These are phyloP conservation scores for Cyclotella atomus DNA, from an alignment of 108 stramenopile genomes.

Conservation along the genomic window DNA sequence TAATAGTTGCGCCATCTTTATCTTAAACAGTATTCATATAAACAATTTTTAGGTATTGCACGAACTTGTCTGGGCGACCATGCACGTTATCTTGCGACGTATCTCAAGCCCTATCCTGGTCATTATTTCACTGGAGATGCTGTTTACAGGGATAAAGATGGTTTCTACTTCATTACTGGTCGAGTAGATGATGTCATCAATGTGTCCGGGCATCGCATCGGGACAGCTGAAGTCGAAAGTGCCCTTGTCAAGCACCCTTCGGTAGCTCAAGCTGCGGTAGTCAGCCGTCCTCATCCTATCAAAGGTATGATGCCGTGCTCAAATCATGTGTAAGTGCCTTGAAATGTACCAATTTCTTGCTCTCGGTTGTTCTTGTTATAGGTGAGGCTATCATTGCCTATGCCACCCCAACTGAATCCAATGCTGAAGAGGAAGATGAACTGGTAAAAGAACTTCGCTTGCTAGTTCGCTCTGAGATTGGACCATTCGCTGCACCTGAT, in stretches of 20 bases:
- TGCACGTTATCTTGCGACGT: slow-evolving; percentile 78
- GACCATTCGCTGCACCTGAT: slow-evolving; percentile 88
- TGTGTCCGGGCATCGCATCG: slow-evolving; percentile 87
- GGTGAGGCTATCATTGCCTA: slow-evolving; percentile 88
- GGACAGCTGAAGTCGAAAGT: slow-evolving; percentile 83
- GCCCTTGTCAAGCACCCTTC: slow-evolving; percentile 82
- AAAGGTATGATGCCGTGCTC: slow-evolving; percentile 50
- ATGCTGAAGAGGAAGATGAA: slow-evolving; percentile 52
- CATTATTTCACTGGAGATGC: slow-evolving; percentile 92
- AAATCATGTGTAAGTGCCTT: neutral
- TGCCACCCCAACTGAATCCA: slow-evolving; percentile 73
- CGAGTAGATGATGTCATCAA: slow-evolving; percentile 92
- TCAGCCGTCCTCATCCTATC: slow-evolving; percentile 85
- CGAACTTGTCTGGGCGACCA: slow-evolving; percentile 87
- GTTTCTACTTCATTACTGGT: slow-evolving; percentile 91
- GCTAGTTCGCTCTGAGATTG: slow-evolving; percentile 77
- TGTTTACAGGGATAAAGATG: slow-evolving; percentile 77
- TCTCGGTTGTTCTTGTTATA: neutral
- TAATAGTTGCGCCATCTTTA: too few species aligned
- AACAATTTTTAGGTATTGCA: slow-evolving; percentile 69
- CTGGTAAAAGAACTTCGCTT: slow-evolving; percentile 73
- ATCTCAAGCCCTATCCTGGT: slow-evolving; percentile 82
- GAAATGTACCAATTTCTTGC: neutral
- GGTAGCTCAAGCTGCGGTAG: slow-evolving; percentile 87
- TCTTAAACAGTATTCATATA: neutral